Conservation (phyloP, 1,284 basidiomycete genomes). For the Ganoderma boninense region DNA sequence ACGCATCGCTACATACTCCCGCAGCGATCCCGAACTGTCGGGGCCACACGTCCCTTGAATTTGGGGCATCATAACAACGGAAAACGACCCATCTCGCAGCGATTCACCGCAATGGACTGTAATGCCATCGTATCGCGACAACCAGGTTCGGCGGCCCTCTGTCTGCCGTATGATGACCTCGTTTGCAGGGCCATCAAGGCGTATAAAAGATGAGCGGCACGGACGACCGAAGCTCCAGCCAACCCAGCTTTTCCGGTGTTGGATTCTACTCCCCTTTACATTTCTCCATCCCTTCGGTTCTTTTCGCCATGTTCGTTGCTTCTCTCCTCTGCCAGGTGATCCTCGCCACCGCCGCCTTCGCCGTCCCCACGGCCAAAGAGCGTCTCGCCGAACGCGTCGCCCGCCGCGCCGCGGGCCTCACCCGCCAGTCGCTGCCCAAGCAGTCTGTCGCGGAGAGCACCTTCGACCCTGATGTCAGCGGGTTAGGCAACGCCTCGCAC, state of each 20-base stretch:
- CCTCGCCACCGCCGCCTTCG: conserved; percentile 34
- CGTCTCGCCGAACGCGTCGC: conserved; percentile 30
- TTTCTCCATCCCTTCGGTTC: too few relatives aligned
- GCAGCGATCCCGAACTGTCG: background rate
- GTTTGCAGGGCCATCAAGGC: background rate
- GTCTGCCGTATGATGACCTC: background rate
- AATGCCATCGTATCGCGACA: background rate
- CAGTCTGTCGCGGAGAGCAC: conserved; percentile 1
- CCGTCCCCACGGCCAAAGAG: conserved; percentile 30
- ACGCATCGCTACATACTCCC: too few relatives aligned
- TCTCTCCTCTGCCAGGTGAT: conserved; percentile 33
- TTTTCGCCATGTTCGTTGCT: conserved; percentile 33
- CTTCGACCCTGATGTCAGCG: conserved; percentile 11
- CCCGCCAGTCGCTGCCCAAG: conserved; percentile 31
- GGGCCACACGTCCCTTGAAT: background rate
- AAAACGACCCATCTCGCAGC: background rate
- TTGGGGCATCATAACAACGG: background rate
- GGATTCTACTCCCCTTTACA: conserved; percentile 23
- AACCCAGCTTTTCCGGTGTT: conserved; percentile 25
- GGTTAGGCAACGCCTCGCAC: conserved; percentile 25
- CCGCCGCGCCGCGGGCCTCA: conserved; percentile 23
- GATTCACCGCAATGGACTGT: background rate
- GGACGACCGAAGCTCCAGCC: background rate
- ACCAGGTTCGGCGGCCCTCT: background rate
- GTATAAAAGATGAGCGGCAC: background rate